phyloP scores from a whole-genome alignment of 1,284 basidiomycete species.

The Sphaerobolus stellatus region DNA sequence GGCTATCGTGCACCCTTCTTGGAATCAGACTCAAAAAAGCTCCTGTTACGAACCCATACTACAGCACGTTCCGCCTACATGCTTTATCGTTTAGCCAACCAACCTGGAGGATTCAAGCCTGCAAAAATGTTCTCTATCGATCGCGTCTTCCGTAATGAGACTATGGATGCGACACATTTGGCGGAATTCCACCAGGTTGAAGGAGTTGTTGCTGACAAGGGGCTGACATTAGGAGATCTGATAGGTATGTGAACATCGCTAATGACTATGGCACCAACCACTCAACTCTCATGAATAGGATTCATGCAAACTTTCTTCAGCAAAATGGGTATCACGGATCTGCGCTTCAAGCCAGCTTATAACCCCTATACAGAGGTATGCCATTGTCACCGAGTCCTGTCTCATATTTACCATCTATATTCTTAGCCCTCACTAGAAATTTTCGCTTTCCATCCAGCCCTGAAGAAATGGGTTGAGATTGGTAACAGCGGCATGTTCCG shows the following conservation, averaged over 20 bases:
- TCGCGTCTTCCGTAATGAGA: slow-evolving; percentile 98
- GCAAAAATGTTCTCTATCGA: slow-evolving; percentile 99
- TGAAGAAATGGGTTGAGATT: slow-evolving; percentile 96
- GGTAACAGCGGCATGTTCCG: slow-evolving; percentile 99
- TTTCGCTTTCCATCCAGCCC: slow-evolving; percentile 95
- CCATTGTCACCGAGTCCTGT: neutral
- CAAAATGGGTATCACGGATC: slow-evolving; percentile 94
- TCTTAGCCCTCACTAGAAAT: slow-evolving; percentile 94
- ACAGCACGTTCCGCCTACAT: slow-evolving; percentile 94
- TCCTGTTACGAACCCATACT: slow-evolving; percentile 95
- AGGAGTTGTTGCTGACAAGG: slow-evolving; percentile 95
- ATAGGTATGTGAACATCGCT: slow-evolving; percentile 62
- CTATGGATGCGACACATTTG: slow-evolving; percentile 98
- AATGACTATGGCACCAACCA: neutral
- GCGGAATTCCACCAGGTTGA: slow-evolving; percentile 99
- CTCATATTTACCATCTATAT: slow-evolving; percentile 2
- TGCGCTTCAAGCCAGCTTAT: slow-evolving; percentile 97
- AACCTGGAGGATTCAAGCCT: slow-evolving; percentile 85
- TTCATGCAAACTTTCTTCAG: slow-evolving; percentile 99
- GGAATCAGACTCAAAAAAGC: slow-evolving; percentile 85
- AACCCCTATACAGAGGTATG: slow-evolving; percentile 93
- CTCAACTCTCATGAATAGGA: slow-evolving; percentile 46
- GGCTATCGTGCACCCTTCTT: slow-evolving; percentile 99
- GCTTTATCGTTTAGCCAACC: slow-evolving; percentile 84
- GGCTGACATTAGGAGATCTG: slow-evolving; percentile 93